Evolutionary conservation across 805 yeast species (phyloP).

Genomic region (Ogataea dorogensis): DNA sequence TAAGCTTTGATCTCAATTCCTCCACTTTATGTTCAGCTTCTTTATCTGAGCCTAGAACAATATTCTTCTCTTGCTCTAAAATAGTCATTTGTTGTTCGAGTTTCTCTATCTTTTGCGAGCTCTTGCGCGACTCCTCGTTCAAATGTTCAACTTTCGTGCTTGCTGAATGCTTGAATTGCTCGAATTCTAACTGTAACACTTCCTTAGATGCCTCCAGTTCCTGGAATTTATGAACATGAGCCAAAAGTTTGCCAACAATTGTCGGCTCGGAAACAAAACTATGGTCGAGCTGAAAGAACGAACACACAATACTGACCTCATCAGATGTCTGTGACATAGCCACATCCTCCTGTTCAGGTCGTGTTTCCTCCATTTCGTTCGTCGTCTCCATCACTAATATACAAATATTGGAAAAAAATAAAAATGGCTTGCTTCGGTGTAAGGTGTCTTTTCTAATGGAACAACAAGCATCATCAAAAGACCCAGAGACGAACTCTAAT

Average conservation of each 20-base stretch:
- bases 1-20: slow-evolving; percentile 14
- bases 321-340: slow-evolving; percentile 2
- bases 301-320: slow-evolving; percentile 26
- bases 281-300: slow-evolving; percentile 35
- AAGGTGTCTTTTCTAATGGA: slow-evolving; percentile 8
- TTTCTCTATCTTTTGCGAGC: slow-evolving; percentile 24
- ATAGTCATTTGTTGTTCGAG: slow-evolving; percentile 23
- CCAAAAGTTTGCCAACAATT: slow-evolving; percentile 29
- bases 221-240: slow-evolving; percentile 35
- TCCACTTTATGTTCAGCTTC: slow-evolving; percentile 1
- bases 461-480: slow-evolving; percentile 12
- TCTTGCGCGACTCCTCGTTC: slow-evolving; percentile 29
- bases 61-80: slow-evolving; percentile 22
- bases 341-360: background rate
- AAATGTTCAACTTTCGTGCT: slow-evolving; percentile 34
- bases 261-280: slow-evolving; percentile 25
- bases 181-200: slow-evolving; percentile 38
- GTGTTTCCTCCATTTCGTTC: slow-evolving; percentile 3
- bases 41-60: slow-evolving; percentile 11
- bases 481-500: slow-evolving; percentile 10
- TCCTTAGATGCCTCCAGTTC: slow-evolving; percentile 38
- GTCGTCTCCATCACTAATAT: slow-evolving; percentile 6
- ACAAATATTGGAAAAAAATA: slow-evolving; percentile 1
- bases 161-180: slow-evolving; percentile 38
- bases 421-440: slow-evolving; percentile 10